Conservation (phyloP, 164 flowering plant species). For the Liquidambar formosana region DNA sequence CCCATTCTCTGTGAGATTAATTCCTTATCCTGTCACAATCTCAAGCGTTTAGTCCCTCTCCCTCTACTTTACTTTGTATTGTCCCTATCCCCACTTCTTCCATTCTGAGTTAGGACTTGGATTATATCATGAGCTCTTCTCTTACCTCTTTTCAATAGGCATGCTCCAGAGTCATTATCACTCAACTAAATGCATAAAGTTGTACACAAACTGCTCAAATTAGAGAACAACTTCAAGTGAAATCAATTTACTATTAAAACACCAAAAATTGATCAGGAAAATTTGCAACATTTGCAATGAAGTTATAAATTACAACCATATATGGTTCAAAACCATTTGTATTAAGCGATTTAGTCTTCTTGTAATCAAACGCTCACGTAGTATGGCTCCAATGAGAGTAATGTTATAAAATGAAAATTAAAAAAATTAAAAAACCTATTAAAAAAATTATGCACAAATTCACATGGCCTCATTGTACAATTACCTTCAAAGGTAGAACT, state of each 20-base stretch:
- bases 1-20: constrained; percentile 64
- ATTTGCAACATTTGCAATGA: not conserved
- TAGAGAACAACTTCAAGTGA: not conserved
- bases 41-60: constrained; percentile 34
- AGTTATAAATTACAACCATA: no score
- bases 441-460: no score
- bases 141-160: constrained; percentile 46
- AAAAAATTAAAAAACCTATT: no score
- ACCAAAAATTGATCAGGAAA: not conserved
- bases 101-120: constrained; percentile 44
- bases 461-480: no score
- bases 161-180: constrained; percentile 55
- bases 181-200: constrained; percentile 85
- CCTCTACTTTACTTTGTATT: constrained; percentile 49
- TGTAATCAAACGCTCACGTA: no score
- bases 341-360: no score
- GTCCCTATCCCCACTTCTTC: constrained; percentile 54
- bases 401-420: no score
- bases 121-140: constrained; percentile 46
- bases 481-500: no score
- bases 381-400: no score
- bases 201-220: constrained; percentile 69
- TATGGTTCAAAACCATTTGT: no score
- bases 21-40: constrained; percentile 79
- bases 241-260: not conserved